Evolutionary conservation across 306 rosid genomes (phyloP), one percentile per base, ranked within the genome.

Genomic region (Carpinus fangiana): DNA sequence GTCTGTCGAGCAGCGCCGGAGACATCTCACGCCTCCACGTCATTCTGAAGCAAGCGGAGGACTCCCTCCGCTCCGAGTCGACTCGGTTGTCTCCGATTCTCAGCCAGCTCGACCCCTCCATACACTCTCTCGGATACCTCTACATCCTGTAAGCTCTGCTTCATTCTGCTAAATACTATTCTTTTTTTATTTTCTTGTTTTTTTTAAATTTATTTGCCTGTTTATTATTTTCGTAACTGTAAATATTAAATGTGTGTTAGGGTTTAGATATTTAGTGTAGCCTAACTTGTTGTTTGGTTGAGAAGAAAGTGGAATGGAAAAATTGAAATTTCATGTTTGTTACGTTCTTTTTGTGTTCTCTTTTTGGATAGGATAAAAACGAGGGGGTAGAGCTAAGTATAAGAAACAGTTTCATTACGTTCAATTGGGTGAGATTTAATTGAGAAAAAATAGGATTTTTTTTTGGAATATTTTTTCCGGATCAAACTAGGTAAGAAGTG

Each of bases 51-150:
- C 90, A 88, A 62, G 83, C 94, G 12, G 92, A 91, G 50, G 94
- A 89, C 28, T 74, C 80, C 81, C 93, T 93, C 73, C 87, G 76
- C 74, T 6, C 89, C 60, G 89, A 93, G 69, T 83, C 89, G 78
- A 61, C 86, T 84, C 90, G 87, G 14, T 73, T 93, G 53, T 60
- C 82, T 67, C 74, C 92, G 43, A 76, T 91, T 77, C 80, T 95
- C 28, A 52, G 76, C 70, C 90, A 86, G 79, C 97, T 95, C 14
- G 96, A 91, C 72, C 93, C 98, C 7, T 79, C 88, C 51, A 13
- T 55, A 1, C 97, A 95, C 48, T 89, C 97, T 74, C 92, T 94
- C 18, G 97, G 96, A 55, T 92, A 78, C 78, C 93, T 94, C 55
- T 94, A 84, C 83, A 67, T 94, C 72, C 78, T 92, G 97, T 94